phyloP scores from a whole-genome alignment of 192 early-diverging fungal species.

The Linnemannia elongata region DNA sequence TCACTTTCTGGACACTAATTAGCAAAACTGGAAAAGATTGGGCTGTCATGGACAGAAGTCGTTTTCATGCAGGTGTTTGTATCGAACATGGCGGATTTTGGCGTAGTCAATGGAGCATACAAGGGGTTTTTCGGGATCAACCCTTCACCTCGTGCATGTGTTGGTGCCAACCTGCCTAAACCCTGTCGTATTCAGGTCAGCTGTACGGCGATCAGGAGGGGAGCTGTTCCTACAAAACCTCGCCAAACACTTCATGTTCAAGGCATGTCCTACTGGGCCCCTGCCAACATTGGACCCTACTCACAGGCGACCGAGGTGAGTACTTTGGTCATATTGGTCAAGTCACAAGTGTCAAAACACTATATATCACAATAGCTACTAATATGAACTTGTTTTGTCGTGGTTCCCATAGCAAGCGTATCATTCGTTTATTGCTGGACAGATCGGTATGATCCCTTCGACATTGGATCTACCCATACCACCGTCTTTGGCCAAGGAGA shows the following conservation, averaged over 20 bases:
- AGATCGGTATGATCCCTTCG: conserved; percentile 81
- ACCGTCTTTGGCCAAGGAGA: conserved; percentile 62
- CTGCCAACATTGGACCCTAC: conserved; percentile 91
- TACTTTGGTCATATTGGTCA: not conserved
- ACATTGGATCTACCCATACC: conserved; percentile 68
- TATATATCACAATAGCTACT: not conserved
- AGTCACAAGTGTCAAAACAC: not conserved
- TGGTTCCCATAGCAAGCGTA: conserved; percentile 57
- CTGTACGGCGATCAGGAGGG: conserved; percentile 62
- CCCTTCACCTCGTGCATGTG: conserved; percentile 80
- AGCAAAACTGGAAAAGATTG: conserved; percentile 59
- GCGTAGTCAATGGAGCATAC: conserved; percentile 73
- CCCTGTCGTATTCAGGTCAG: conserved; percentile 74
- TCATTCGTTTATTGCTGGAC: conserved; percentile 81
- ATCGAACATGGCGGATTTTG: conserved; percentile 76
- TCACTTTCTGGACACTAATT: not conserved
- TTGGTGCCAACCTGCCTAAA: conserved; percentile 62
- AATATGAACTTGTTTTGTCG: not conserved
- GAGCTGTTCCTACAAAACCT: conserved; percentile 9
- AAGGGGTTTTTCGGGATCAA: conserved; percentile 77
- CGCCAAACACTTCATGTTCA: conserved; percentile 84
- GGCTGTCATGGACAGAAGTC: conserved; percentile 68
- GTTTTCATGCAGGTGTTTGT: conserved; percentile 78
- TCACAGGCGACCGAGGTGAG: conserved; percentile 77
- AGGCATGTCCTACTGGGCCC: conserved; percentile 90